Evolutionary conservation across 1,139 yeast species (phyloP).

Genomic region (Debaryomyces subglobosus): DNA sequence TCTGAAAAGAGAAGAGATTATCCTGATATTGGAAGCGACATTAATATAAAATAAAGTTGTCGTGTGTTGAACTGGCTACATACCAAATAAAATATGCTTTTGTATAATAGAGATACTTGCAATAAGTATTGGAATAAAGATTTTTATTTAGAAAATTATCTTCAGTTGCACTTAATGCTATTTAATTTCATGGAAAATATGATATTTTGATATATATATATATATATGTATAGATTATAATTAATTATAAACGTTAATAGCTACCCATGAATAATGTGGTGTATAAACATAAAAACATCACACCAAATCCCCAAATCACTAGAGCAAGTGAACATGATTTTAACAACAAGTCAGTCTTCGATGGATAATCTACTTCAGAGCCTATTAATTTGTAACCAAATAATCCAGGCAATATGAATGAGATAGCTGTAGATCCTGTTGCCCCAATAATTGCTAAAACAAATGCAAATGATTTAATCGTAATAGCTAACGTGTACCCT

Average conservation of each 20-base stretch:
- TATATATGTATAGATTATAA: background rate
- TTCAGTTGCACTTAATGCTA: background rate
- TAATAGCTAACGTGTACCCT: conserved; percentile 49
- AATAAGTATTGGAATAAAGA: background rate
- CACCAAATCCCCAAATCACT: conserved; percentile 45
- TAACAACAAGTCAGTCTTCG: conserved; percentile 26
- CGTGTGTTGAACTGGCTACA: background rate
- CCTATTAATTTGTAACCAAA: conserved; percentile 56
- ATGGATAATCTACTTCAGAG: conserved; percentile 29
- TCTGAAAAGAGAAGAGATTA: background rate
- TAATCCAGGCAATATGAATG: conserved; percentile 60
- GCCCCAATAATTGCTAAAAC: conserved; percentile 63
- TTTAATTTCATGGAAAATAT: background rate
- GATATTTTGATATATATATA: background rate
- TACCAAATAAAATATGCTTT: background rate
- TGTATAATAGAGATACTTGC: conserved; percentile 2
- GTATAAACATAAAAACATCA: conserved; percentile 46
- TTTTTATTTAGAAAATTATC: background rate
- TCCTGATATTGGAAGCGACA: background rate
- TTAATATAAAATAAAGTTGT: background rate
- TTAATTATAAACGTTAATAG: background rate
- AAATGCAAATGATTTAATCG: conserved; percentile 55
- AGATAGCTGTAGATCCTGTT: conserved; percentile 62
- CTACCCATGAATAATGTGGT: conserved; percentile 32
- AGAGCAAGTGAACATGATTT: conserved; percentile 34